These are phyloP conservation scores for Dryadomyces quercus-mongolicae DNA, from an alignment of 2,329 filamentous ascomycete genomes.

Conservation along the genomic window DNA sequence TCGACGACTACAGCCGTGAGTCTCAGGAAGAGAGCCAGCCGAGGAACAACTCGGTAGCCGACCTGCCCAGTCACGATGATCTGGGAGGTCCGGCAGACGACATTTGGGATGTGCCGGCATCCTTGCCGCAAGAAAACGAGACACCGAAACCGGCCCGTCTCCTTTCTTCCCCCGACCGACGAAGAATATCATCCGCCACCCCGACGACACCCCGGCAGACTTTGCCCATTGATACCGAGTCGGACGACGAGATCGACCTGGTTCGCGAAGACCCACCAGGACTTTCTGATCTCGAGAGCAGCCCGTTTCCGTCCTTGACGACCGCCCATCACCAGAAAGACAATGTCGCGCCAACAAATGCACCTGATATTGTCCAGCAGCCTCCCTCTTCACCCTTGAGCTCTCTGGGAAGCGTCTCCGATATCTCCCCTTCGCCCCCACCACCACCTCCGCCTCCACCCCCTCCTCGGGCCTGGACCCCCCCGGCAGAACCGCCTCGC, in stretches of 20 bases:
- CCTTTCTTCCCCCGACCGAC: too few relatives aligned
- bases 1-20: constrained; percentile 19
- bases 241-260: constrained; percentile 11
- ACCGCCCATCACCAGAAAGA: neutral
- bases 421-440: neutral
- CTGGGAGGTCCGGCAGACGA: neutral
- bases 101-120: neutral
- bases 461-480: neutral
- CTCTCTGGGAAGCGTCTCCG: constrained; percentile 4
- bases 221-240: neutral
- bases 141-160: neutral
- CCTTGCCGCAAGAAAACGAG: neutral
- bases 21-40: neutral
- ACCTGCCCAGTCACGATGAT: too few relatives aligned
- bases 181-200: neutral
- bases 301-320: neutral
- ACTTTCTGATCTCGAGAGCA: neutral
- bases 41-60: neutral
- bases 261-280: neutral
- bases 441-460: constrained; percentile 3
- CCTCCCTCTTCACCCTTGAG: constrained; percentile 7
- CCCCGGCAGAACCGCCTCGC: too few relatives aligned
- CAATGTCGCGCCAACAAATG: neutral
- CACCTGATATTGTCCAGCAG: neutral
- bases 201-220: neutral